Base-by-base conservation (phyloP, 2,329 filamentous ascomycete genomes). In the Botryosphaeria dothidea region DNA sequence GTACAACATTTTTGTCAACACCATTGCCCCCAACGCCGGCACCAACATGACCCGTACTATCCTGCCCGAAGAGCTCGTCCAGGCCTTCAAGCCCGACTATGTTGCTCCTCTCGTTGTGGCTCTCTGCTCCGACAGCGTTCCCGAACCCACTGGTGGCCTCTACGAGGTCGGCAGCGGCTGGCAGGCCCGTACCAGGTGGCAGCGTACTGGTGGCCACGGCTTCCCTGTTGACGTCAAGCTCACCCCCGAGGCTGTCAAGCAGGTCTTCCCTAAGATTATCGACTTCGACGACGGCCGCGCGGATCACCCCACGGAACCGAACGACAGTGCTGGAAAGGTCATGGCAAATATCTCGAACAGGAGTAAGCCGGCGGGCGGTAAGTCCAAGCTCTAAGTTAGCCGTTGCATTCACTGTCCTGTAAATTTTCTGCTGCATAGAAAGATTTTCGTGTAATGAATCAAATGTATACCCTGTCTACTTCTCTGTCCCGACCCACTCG, bases 1-100 rank as follows among this genome's bases (percentile, higher is more conserved):
- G 84, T 93, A 99, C 85, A 97, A 97, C 85, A 98, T 99, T 79
- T 93, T 88, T 73, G 92, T 97, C 79, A 99, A 99, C 86, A 97
- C 93, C 66, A 97, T 99, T 74, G 95, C 95, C 25, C 95, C 95
- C 71, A 99, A 98, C 74, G 95, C 95, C 43, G 95, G 95, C 72
- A 99, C 95, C 49, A 89, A 90, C 76, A 95, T 99, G 92, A 99
- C 95, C 64, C 87, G 89, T 71, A 94, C 92, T 58, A 92, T 99
- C 77, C 87, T 99, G 84, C 95, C 95, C 31, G 93, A 97, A 81
- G 95, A 99, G 83, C 88, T 98, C 83, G 93, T 99, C 19, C 93
- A 98, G 83, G 94, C 95, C 51, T 97, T 99, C 86, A 99, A 98
- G 88, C 95, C 95, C 66, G 94, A 98, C 76, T 98, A 97, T 80